Evolutionary conservation across 2,329 filamentous ascomycete genomes (phyloP), one percentile per base, ranked within the genome.

Genomic region (Colletotrichum limetticola): DNA sequence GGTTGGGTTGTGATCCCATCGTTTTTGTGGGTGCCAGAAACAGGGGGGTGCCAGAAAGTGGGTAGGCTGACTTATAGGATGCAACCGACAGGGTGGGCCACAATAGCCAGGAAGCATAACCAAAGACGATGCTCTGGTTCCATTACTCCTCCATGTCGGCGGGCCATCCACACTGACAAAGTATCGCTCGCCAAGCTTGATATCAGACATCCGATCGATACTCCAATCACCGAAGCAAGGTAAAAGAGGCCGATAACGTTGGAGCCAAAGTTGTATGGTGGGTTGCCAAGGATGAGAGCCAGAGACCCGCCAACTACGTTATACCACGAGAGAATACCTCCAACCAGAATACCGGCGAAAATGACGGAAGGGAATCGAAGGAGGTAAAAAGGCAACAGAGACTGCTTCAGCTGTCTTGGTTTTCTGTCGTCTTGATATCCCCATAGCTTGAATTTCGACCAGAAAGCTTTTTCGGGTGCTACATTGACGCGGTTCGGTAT

Each of bases 91-190:
- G 42, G 42, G 11, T 49, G 42, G 19, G 42, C 42, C 4, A 49
- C 9, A 8, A 49, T n/a, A n/a, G 42, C 42, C 42, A 49, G 19
- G 42, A 49, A 49, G 14, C 72, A 77, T 3, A 74, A 74, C 76
- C 76, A 78, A 2, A 79, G 74, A 1, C 77, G 76, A 9, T 78
- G 76, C 58, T 78, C 77, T 1, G 77, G 77, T 19, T 78, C 77
- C 72, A 77, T 77, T 5, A 79, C 72, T 0, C 77, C 77, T 8
- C 72, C 71, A 22, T 77, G 78, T 22, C 74, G 60, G 2, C 77
- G 76, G 0, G 77, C 74, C 26, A 78, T 73, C 16, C 60, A 66
- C 11, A 78, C 22, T 9, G 74, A 68, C 8, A 78, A 53, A 1
- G 65, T 59, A 53, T 78, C 77, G 0, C 73, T 75, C 70, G 77